Base-by-base conservation (phyloP, 2,329 filamentous ascomycete species). In the Phoma herbarum region DNA sequence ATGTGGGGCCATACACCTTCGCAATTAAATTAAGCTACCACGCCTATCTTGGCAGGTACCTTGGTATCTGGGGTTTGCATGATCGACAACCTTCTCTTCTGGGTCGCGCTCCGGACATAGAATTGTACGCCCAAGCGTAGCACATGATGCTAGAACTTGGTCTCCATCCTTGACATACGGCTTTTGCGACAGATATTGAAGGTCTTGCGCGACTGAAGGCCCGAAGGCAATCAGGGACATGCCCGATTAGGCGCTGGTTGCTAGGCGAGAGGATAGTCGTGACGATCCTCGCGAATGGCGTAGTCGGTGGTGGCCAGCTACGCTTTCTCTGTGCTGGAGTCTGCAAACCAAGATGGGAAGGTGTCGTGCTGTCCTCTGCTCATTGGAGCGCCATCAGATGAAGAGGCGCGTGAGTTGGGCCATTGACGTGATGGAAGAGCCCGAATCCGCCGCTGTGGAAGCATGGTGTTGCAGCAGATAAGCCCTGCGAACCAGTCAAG, bases 1-100 rank as follows among this genome's bases (percentile, higher is more conserved):
- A 58, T 55, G 64, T 48, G 60, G 62, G 57, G 57, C 54, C 59
- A 69, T 70, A 63, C 59, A 52, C 39, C 60, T 57, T 49, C 52
- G 59, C 57, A 73, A 75, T 74, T 68, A 71, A 62, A 67, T 59
- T 54, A 53, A 35, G 49, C 57, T 59, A 58, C 68, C 66, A 75
- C 49, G 63, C 67, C 66, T 59, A 71, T 61, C 71, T 74, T 71
- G 71, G 69, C 70, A 73, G 71, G 67, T 72, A 68, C 66, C 51
- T 49, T 60, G 52, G 58, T 50, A 57, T 61, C 48, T 59, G 61
- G 59, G 45, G 59, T 46, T 56, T 65, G 45, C 46, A 56, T 60
- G 57, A 47, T 57, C 58, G 52, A 52, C 42, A 61, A 71, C 71
- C 67, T 74, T 68, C 70, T 69, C 43, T 50, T 69, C 72, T 65